phyloP scores from a whole-genome alignment of 257 asterid genomes.

The Petrea volubilis region DNA sequence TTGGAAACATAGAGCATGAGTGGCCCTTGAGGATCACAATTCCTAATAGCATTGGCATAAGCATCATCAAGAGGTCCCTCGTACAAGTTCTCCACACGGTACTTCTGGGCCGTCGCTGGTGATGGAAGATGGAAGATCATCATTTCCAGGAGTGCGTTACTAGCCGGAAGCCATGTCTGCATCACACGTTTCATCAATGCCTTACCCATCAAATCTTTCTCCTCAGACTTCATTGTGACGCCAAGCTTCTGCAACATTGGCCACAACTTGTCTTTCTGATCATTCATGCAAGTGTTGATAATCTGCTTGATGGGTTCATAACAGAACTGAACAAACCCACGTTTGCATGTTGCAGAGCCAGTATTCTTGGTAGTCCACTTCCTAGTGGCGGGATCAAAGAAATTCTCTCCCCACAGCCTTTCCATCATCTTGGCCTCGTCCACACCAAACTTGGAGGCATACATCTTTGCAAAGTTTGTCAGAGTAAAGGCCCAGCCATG shows the following conservation, averaged over 20 bases:
- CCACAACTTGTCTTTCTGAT: constrained; percentile 49
- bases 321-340: constrained; percentile 59
- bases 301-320: constrained; percentile 53
- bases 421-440: constrained; percentile 55
- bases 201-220: constrained; percentile 55
- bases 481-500: constrained; percentile 47
- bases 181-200: constrained; percentile 61
- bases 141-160: constrained; percentile 52
- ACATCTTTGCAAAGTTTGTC: constrained; percentile 53
- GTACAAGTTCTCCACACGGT: constrained; percentile 56
- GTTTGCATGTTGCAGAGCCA: constrained; percentile 48
- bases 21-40: constrained; percentile 54
- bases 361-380: constrained; percentile 54
- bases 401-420: constrained; percentile 65
- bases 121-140: constrained; percentile 65
- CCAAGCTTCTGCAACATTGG: constrained; percentile 53
- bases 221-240: constrained; percentile 44
- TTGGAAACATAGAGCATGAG: constrained; percentile 50
- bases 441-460: constrained; percentile 51
- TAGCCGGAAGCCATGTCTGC: constrained; percentile 62
- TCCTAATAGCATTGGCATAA: constrained; percentile 46
- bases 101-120: constrained; percentile 46
- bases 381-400: constrained; percentile 55
- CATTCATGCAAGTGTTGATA: constrained; percentile 51
- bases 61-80: constrained; percentile 49